phyloP scores from a whole-genome alignment of 2,329 filamentous ascomycete species.

The Penicillium italicum region DNA sequence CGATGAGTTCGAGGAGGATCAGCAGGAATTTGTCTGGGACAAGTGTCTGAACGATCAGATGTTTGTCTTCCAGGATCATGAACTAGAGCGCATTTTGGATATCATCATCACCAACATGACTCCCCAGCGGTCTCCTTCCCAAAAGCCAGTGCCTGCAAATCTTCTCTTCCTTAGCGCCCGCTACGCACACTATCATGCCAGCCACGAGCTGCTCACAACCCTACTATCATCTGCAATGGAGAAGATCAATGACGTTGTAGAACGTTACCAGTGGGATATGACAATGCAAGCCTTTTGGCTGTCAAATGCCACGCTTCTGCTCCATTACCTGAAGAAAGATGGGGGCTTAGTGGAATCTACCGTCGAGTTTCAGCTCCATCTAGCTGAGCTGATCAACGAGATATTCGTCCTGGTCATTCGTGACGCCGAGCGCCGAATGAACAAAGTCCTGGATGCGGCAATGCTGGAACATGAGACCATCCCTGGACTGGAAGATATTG shows the following conservation, averaged over 20 bases:
- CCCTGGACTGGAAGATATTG: conserved; percentile 91
- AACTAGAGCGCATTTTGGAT: conserved; percentile 85
- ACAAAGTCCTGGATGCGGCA: conserved; percentile 87
- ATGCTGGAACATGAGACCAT: conserved; percentile 99
- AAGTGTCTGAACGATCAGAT: conserved; percentile 95
- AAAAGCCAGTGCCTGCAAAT: conserved; percentile 96
- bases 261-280: conserved; percentile 97
- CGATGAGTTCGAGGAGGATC: conserved; percentile 82
- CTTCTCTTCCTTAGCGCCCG: conserved; percentile 92
- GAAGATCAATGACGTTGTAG: conserved; percentile 96
- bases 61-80: conserved; percentile 97
- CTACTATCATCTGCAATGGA: conserved; percentile 85
- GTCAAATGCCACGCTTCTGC: conserved; percentile 89
- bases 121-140: conserved; percentile 88
- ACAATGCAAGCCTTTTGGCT: conserved; percentile 99
- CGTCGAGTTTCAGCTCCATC: conserved; percentile 82
- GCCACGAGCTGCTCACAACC: conserved; percentile 73
- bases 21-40: conserved; percentile 94
- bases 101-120: conserved; percentile 98
- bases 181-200: conserved; percentile 96
- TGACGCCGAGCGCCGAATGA: conserved; percentile 90
- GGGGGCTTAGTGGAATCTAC: conserved; percentile 75
- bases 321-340: conserved; percentile 97
- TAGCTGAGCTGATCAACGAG: conserved; percentile 93
- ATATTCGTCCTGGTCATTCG: conserved; percentile 97